These are phyloP conservation scores for Pisolithus tinctorius DNA, from an alignment of 768 basidiomycete species.

Conservation along the genomic window DNA sequence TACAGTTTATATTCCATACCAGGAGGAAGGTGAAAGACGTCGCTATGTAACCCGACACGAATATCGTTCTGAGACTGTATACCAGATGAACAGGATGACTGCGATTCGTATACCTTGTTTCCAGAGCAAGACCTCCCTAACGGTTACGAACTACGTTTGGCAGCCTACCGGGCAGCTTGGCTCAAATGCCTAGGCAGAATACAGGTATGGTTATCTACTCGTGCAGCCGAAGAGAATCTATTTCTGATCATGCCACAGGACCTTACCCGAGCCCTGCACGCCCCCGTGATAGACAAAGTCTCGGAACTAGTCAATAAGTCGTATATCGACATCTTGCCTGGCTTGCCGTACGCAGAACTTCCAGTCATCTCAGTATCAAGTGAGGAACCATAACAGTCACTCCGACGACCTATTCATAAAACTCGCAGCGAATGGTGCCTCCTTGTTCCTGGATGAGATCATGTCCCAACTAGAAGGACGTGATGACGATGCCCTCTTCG, in stretches of 20 bases:
- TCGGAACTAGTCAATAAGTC: constrained; percentile 37
- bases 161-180: constrained; percentile 55
- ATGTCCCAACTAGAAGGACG: constrained; percentile 28
- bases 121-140: constrained; percentile 24
- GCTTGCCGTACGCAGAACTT: constrained; percentile 54
- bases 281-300: constrained; percentile 41
- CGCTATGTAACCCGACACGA: not conserved
- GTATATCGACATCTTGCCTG: constrained; percentile 41
- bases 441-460: constrained; percentile 42
- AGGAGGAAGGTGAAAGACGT: constrained; percentile 13
- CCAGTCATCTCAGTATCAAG: constrained; percentile 54
- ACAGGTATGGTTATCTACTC: constrained; percentile 36
- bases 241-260: constrained; percentile 25
- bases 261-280: constrained; percentile 42
- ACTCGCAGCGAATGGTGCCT: constrained; percentile 36
- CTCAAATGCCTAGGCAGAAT: constrained; percentile 48
- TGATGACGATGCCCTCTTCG: constrained; percentile 19
- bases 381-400: constrained; percentile 19
- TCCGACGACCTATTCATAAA: not conserved
- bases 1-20: constrained; percentile 22
- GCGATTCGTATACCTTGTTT: constrained; percentile 21
- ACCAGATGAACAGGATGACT: constrained; percentile 10
- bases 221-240: not conserved
- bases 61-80: not conserved
- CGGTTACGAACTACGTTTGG: constrained; percentile 36